These are phyloP conservation scores for Globisporangium recalcitrans DNA, from an alignment of 352 stramenopile genomes.

Conservation along the genomic window DNA sequence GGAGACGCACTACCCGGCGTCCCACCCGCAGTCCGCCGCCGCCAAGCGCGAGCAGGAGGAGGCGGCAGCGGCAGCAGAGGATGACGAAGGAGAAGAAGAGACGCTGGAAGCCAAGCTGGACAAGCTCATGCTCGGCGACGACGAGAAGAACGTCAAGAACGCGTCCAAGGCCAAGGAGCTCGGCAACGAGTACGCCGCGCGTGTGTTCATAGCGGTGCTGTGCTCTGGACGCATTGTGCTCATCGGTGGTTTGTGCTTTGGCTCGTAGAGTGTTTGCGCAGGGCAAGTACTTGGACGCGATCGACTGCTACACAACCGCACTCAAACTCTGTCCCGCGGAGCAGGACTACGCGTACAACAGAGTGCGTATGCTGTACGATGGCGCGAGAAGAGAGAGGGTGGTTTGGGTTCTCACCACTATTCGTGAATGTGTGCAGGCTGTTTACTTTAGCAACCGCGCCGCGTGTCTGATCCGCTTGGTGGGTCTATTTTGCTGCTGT, in stretches of 20 bases:
- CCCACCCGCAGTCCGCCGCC: constrained; percentile 24
- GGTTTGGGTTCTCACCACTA: not conserved
- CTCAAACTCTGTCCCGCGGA: constrained; percentile 73
- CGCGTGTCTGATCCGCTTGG: constrained; percentile 66
- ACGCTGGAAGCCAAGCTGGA: constrained; percentile 64
- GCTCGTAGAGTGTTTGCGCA: constrained; percentile 54
- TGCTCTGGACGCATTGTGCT: too few species aligned
- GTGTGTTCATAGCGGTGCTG: not conserved
- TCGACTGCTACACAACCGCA: constrained; percentile 83
- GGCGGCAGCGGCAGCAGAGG: constrained; percentile 12
- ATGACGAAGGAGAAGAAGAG: constrained; percentile 34
- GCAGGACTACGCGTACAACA: constrained; percentile 76
- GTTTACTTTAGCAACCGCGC: constrained; percentile 87
- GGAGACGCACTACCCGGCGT: constrained; percentile 66
- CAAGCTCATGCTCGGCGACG: constrained; percentile 42
- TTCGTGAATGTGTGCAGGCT: constrained; percentile 25
- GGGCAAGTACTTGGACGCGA: constrained; percentile 68
- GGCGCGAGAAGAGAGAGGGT: not conserved
- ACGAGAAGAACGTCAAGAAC: constrained; percentile 52
- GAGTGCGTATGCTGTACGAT: constrained; percentile 24
- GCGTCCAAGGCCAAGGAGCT: constrained; percentile 75
- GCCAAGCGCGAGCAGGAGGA: constrained; percentile 10
- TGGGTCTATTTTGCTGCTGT: constrained; percentile 9
- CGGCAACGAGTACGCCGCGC: constrained; percentile 63
- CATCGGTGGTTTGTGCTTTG: not conserved